These are phyloP conservation scores for Pythium aristosporum DNA, from an alignment of 352 stramenopile species.

Conservation along the genomic window DNA sequence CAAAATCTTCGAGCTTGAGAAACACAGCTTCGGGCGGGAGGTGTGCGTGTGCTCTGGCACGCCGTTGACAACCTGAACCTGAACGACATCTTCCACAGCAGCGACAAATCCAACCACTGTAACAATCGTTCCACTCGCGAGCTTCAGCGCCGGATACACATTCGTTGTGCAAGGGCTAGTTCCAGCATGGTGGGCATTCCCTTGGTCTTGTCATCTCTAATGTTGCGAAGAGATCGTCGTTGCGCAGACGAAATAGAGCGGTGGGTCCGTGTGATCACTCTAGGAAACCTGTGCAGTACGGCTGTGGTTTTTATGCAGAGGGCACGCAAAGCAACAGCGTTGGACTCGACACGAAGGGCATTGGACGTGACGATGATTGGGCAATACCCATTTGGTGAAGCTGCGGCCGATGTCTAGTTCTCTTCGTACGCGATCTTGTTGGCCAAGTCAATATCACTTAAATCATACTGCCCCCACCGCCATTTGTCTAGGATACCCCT, in stretches of 20 bases:
- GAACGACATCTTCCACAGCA: not conserved
- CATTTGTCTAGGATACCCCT: constrained; percentile 11
- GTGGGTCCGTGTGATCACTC: not conserved
- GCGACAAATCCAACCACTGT: not conserved
- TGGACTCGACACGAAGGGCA: constrained; percentile 15
- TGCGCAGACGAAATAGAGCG: not conserved
- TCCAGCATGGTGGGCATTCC: constrained; percentile 9
- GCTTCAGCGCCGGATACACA: not conserved
- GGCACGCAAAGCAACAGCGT: not conserved
- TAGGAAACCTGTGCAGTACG: constrained; percentile 7
- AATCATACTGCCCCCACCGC: not conserved
- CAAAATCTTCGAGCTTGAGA: constrained; percentile 8
- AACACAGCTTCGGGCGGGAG: not conserved
- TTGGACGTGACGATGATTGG: constrained; percentile 19
- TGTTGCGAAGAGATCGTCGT: not conserved
- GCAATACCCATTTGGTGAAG: constrained; percentile 1
- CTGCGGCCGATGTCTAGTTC: not conserved
- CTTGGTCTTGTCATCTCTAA: constrained; percentile 17
- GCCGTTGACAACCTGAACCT: not conserved
- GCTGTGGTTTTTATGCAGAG: not conserved
- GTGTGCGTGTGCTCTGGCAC: not conserved
- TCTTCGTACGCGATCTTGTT: not conserved
- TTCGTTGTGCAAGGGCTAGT: constrained; percentile 14
- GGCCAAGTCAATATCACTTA: constrained; percentile 4
- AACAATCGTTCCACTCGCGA: constrained; percentile 8